A percentile compares a stretch with the other conserved stretches of the same genome.
phyloP scores from a whole-genome alignment of 495 filamentous ascomycete species.

The Penicillium verhagenii region DNA sequence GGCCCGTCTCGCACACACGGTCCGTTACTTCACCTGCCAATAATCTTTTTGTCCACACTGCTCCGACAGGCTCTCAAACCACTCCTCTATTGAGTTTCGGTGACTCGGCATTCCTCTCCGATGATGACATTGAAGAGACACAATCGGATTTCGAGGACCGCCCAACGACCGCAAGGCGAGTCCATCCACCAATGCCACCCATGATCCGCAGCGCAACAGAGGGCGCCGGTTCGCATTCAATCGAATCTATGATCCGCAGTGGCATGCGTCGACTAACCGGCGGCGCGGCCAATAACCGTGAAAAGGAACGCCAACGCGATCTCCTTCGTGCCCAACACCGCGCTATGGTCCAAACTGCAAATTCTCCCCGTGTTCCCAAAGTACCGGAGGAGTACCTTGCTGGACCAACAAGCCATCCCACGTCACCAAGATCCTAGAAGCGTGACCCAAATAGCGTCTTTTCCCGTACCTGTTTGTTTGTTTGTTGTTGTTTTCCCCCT shows the following conservation, averaged over 20 bases:
- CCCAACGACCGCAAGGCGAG: slow-evolving; percentile 47
- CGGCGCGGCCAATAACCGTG: slow-evolving; percentile 50
- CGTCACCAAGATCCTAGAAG: slow-evolving; percentile 33
- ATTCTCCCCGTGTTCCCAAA: slow-evolving; percentile 61
- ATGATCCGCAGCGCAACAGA: slow-evolving; percentile 43
- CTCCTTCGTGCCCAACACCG: slow-evolving; percentile 53
- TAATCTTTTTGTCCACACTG: slow-evolving; percentile 49
- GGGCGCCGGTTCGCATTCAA: slow-evolving; percentile 51
- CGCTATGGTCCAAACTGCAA: slow-evolving; percentile 38
- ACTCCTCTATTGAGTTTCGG: slow-evolving; percentile 30
- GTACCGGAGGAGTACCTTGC: slow-evolving; percentile 57
- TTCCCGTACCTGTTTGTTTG: neutral
- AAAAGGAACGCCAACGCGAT: slow-evolving; percentile 62
- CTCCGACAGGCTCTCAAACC: slow-evolving; percentile 23
- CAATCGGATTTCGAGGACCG: slow-evolving; percentile 49
- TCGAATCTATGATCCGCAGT: slow-evolving; percentile 66
- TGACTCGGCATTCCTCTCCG: slow-evolving; percentile 56
- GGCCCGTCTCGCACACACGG: slow-evolving; percentile 63
- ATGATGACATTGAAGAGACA: slow-evolving; percentile 51
- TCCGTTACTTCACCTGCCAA: slow-evolving; percentile 71
- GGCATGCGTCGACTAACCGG: slow-evolving; percentile 69
- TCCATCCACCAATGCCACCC: slow-evolving; percentile 49
- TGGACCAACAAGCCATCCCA: slow-evolving; percentile 39
- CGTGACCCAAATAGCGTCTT: too few species aligned
- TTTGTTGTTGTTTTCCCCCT: neutral